These are phyloP conservation scores for Saccharum hybrid DNA, from an alignment of 202 grass and related monocot species.

Conservation along the genomic window DNA sequence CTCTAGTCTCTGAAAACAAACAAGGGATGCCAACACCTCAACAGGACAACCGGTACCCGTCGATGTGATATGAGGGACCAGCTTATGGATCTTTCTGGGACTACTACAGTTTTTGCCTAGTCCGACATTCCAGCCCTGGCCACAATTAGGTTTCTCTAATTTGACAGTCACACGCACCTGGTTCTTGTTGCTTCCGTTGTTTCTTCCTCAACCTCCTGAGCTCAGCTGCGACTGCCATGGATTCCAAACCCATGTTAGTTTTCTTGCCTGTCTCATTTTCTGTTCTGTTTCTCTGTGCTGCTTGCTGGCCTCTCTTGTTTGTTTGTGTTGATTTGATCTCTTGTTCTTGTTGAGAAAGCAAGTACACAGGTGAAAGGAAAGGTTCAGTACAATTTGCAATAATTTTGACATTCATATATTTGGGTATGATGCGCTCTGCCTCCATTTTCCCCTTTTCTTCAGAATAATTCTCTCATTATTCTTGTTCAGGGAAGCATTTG, in stretches of 20 bases:
- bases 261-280: conserved; percentile 19
- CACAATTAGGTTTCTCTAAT: background rate
- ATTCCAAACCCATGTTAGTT: conserved; percentile 38
- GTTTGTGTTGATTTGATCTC: background rate
- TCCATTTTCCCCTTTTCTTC: background rate
- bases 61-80: background rate
- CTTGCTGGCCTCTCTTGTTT: conserved; percentile 29
- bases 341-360: conserved; percentile 14
- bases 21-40: background rate
- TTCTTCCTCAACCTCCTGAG: conserved; percentile 23
- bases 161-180: background rate
- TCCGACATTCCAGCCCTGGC: background rate
- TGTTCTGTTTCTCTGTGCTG: background rate
- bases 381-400: background rate
- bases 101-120: background rate
- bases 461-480: conserved; percentile 30
- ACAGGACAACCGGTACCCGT: background rate
- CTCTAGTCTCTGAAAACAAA: conserved; percentile 16
- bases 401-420: background rate
- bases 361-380: background rate
- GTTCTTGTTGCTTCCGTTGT: conserved; percentile 20
- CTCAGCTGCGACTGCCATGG: conserved; percentile 27
- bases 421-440: background rate
- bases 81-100: background rate
- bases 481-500: conserved; percentile 41